These are phyloP conservation scores for Colletotrichum chrysophilum DNA, from an alignment of 2,329 filamentous ascomycete species.

Conservation along the genomic window DNA sequence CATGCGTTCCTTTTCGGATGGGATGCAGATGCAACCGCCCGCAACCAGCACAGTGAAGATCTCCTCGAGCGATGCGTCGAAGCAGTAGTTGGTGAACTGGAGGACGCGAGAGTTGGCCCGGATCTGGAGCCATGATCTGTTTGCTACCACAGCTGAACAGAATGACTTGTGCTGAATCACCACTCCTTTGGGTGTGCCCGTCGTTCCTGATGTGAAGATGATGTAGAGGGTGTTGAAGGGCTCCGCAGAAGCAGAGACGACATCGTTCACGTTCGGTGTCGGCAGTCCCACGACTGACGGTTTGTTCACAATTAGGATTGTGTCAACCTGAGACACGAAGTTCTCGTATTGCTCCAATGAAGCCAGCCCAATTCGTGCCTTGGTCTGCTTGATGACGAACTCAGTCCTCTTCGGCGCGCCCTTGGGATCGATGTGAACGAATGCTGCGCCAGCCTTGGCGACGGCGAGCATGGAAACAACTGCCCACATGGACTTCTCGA, in stretches of 20 bases:
- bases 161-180: conserved; percentile 36
- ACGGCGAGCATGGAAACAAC: conserved; percentile 33
- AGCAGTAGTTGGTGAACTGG: conserved; percentile 59
- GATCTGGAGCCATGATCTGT: conserved; percentile 7
- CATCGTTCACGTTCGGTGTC: not conserved
- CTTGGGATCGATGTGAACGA: conserved; percentile 32
- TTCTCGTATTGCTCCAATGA: not conserved
- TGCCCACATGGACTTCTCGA: conserved; percentile 32
- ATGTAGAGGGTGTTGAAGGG: conserved; percentile 31
- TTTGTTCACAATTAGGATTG: not conserved
- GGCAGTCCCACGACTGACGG: not conserved
- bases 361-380: not conserved
- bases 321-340: not conserved
- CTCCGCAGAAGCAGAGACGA: not conserved
- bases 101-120: not conserved
- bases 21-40: conserved; percentile 45
- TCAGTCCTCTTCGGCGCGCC: not conserved
- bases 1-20: conserved; percentile 42
- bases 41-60: conserved; percentile 55
- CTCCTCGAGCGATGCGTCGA: conserved; percentile 57
- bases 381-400: conserved; percentile 2
- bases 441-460: conserved; percentile 35
- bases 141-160: conserved; percentile 23
- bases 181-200: conserved; percentile 55
- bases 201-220: conserved; percentile 61